phyloP scores from a whole-genome alignment of 2,329 filamentous ascomycete genomes.

The Aspergillus udagawae region DNA sequence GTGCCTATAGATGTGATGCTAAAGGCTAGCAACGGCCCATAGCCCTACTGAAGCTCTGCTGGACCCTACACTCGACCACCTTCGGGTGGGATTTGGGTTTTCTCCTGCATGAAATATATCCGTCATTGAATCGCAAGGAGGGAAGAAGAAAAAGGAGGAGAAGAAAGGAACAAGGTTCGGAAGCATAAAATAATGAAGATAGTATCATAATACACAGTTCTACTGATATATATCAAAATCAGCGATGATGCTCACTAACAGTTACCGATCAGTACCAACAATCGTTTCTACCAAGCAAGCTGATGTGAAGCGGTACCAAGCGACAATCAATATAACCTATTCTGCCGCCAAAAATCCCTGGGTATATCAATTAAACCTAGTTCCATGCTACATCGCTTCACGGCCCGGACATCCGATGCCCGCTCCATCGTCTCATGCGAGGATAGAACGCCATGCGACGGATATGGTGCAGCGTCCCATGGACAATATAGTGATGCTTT shows the following conservation, averaged over 20 bases:
- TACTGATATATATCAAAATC: background rate
- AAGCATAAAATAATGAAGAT: background rate
- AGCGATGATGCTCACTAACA: background rate
- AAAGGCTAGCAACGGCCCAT: no score
- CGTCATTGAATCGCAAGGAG: background rate
- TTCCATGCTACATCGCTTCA: background rate
- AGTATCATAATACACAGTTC: background rate
- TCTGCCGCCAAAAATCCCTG: conserved; percentile 19
- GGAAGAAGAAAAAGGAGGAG: background rate
- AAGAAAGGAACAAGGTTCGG: background rate
- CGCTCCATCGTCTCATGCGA: background rate
- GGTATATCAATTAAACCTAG: background rate
- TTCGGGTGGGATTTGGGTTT: background rate
- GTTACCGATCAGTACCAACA: background rate
- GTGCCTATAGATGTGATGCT: no score
- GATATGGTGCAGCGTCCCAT: background rate
- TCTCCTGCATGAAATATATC: background rate
- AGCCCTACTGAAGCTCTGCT: background rate
- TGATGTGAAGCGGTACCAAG: background rate
- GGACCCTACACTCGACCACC: background rate
- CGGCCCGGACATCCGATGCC: no score
- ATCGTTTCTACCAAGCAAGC: background rate
- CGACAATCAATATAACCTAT: conserved; percentile 21
- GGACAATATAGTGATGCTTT: background rate
- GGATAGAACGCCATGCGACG: background rate